A percentile compares a stretch with the other conserved stretches of the same genome.
phyloP scores from a whole-genome alignment of 2,329 filamentous ascomycete genomes.

The Fusarium newnesense region DNA sequence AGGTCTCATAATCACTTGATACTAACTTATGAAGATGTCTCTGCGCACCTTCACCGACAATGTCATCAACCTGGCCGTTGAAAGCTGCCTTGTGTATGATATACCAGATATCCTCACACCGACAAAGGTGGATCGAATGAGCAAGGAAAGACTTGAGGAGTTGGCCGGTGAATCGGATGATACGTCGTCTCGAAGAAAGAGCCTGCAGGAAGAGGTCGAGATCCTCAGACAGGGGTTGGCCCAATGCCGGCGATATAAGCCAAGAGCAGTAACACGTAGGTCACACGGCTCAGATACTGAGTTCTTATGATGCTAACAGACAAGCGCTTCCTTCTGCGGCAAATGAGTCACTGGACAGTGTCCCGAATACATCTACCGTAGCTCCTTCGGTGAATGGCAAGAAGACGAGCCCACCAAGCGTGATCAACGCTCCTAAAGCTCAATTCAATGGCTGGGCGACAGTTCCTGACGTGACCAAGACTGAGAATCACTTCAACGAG shows the following conservation, averaged over 20 bases:
- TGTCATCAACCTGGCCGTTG: conserved; percentile 58
- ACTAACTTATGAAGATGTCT: conserved; percentile 49
- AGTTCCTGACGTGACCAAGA: background rate
- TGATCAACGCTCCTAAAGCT: background rate
- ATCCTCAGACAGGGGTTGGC: conserved; percentile 16
- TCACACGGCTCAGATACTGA: background rate
- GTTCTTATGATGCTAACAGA: background rate
- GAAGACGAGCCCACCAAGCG: background rate
- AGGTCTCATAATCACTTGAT: background rate
- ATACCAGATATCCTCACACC: background rate
- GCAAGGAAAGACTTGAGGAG: conserved; percentile 12
- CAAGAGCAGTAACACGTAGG: conserved; percentile 24
- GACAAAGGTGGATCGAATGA: background rate
- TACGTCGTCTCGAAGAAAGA: conserved; percentile 5
- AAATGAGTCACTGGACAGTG: background rate
- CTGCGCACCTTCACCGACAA: conserved; percentile 59
- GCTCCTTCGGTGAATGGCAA: background rate
- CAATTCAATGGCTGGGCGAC: background rate
- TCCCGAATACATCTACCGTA: background rate
- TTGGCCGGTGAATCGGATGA: conserved; percentile 16
- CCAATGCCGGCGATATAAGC: conserved; percentile 12
- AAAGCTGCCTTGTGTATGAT: conserved; percentile 54
- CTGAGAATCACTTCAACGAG: background rate
- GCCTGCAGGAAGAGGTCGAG: conserved; percentile 17
- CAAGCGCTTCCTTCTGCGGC: conserved; percentile 4